Evolutionary conservation across 345 rosid genomes (phyloP), one percentile per base, ranked within the genome.

Genomic region (Iberis pinnata): DNA sequence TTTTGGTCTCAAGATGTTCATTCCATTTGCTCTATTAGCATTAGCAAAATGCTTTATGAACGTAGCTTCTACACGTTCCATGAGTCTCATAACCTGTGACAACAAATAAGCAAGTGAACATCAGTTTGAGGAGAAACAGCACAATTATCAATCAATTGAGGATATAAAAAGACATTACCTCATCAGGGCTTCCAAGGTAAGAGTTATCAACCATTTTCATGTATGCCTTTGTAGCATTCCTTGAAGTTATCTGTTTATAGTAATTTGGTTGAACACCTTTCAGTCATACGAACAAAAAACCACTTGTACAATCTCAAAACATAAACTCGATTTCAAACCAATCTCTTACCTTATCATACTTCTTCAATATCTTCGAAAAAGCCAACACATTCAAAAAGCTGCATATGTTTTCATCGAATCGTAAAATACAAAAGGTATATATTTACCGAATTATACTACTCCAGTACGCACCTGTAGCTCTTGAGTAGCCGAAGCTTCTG

Each of bases 401-500:
- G 68, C 54, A 15, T 43, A n/a, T n/a, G n/a, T n/a, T n/a, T n/a
- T n/a, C n/a, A n/a, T n/a, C n/a, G n/a, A n/a, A n/a, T n/a, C n/a
- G n/a, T n/a, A n/a, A n/a, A n/a, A n/a, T n/a, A n/a, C n/a, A n/a
- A n/a, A n/a, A n/a, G n/a, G n/a, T n/a, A n/a, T n/a, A n/a, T n/a
- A n/a, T n/a, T n/a, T 12, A 51, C n/a, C n/a, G n/a, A n/a, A n/a
- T n/a, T n/a, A n/a, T n/a, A n/a, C n/a, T n/a, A n/a, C n/a, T n/a
- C 19, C 46, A 54, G 22, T 14, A 18, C 17, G 13, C 40, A 73
- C 78, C 79, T 56, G 53, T 65, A 85, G 72, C 87, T 80, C 68
- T 80, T 82, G 12, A 82, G 80, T 44, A 85, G 78, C 39, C 83
- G 76, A 69, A 85, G 95, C 73, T 80, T 82, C 17, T 75, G 87